phyloP scores from a whole-genome alignment of 1,284 basidiomycete species.

The Apiotrichum montevideense region DNA sequence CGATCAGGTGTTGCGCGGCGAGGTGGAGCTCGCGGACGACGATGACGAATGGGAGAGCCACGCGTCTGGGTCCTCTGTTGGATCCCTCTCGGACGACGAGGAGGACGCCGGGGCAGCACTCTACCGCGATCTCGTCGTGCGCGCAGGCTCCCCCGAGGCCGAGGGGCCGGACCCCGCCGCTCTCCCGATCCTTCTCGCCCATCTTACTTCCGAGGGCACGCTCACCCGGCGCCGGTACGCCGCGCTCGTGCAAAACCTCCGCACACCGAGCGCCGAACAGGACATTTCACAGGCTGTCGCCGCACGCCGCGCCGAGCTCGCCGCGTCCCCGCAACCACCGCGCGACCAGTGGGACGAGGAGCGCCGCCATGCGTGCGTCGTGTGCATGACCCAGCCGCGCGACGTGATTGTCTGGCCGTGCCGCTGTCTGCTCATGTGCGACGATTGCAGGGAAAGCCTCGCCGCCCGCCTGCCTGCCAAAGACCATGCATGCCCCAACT shows the following conservation, averaged over 20 bases:
- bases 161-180: slow-evolving; percentile 7
- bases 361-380: slow-evolving; percentile 34
- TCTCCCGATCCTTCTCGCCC: slow-evolving; percentile 42
- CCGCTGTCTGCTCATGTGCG: slow-evolving; percentile 40
- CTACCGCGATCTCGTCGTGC: slow-evolving; percentile 27
- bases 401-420: slow-evolving; percentile 46
- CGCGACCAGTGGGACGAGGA: slow-evolving; percentile 41
- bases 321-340: background rate
- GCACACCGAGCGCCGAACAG: slow-evolving; percentile 2
- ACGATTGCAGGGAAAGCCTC: slow-evolving; percentile 43
- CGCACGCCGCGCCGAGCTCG: slow-evolving; percentile 16
- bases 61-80: slow-evolving; percentile 9
- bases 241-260: slow-evolving; percentile 18
- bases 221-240: slow-evolving; percentile 41
- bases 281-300: slow-evolving; percentile 18
- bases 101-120: slow-evolving; percentile 18
- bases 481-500: slow-evolving; percentile 42
- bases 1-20: slow-evolving; percentile 25
- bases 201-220: slow-evolving; percentile 30
- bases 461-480: slow-evolving; percentile 35
- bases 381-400: slow-evolving; percentile 42
- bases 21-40: slow-evolving; percentile 30
- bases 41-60: slow-evolving; percentile 28
- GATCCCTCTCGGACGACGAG: slow-evolving; percentile 12
- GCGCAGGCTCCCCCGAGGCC: slow-evolving; percentile 8